phyloP scores from a whole-genome alignment of 805 yeast genomes.

The Scheffersomyces lignosus region DNA sequence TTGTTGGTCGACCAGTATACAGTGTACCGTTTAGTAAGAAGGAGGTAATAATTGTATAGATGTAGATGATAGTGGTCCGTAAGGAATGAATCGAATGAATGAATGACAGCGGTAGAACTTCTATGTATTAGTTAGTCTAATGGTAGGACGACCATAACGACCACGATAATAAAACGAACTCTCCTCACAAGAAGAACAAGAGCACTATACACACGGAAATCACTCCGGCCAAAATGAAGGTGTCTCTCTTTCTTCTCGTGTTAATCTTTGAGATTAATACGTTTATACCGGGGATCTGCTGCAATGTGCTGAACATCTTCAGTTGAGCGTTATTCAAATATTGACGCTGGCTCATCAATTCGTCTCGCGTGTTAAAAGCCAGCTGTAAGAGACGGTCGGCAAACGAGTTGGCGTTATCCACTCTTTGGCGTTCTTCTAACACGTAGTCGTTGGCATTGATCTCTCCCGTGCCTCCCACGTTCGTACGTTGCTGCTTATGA shows the following conservation, averaged over 20 bases:
- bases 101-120: too few species aligned
- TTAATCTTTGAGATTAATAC: constrained; percentile 75
- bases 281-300: constrained; percentile 80
- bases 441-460: constrained; percentile 67
- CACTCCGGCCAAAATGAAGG: constrained; percentile 74
- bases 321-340: constrained; percentile 63
- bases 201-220: constrained; percentile 72
- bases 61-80: too few species aligned
- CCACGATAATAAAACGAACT: too few species aligned
- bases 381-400: constrained; percentile 81
- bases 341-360: constrained; percentile 69
- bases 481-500: constrained; percentile 45
- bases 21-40: too few species aligned
- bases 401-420: constrained; percentile 67
- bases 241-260: constrained; percentile 85
- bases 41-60: too few species aligned
- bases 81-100: too few species aligned
- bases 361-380: constrained; percentile 89
- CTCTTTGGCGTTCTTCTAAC: constrained; percentile 71
- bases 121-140: too few species aligned
- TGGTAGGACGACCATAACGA: too few species aligned
- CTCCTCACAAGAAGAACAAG: constrained; percentile 49
- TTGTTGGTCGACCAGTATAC: too few species aligned
- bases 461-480: constrained; percentile 12
- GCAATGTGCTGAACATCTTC: constrained; percentile 59